phyloP scores from a whole-genome alignment of 495 filamentous ascomycete species.

The Neurospora sublineolata region DNA sequence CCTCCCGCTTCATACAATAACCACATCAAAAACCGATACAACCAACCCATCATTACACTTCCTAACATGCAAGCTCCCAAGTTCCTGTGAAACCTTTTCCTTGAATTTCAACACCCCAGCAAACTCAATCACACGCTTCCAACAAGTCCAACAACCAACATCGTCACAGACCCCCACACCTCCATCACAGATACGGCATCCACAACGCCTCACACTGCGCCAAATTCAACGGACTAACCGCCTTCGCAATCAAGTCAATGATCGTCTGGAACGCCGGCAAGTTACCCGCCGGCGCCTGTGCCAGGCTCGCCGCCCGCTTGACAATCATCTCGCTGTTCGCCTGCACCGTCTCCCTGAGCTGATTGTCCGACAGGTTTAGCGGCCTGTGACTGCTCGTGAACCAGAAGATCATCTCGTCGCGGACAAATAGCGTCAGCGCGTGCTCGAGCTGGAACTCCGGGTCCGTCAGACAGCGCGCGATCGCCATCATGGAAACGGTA shows the following conservation, averaged over 20 bases:
- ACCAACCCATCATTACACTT: background rate
- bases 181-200: constrained; percentile 81
- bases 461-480: constrained; percentile 90
- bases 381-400: constrained; percentile 67
- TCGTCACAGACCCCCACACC: background rate
- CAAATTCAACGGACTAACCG: constrained; percentile 78
- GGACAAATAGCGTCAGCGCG: constrained; percentile 83
- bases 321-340: constrained; percentile 82
- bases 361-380: constrained; percentile 46
- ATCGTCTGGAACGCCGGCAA: constrained; percentile 93
- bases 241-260: constrained; percentile 76
- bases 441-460: constrained; percentile 83
- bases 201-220: constrained; percentile 80
- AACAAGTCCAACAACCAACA: background rate
- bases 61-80: background rate
- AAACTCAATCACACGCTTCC: background rate
- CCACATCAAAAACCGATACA: background rate
- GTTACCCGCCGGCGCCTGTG: constrained; percentile 48
- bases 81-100: background rate
- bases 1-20: background rate
- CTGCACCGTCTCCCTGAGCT: constrained; percentile 78
- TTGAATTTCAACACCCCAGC: background rate
- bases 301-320: constrained; percentile 73
- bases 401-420: constrained; percentile 98
- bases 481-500: constrained; percentile 82